Percentiles rank a stretch among this genome's conserved stretches.
Conservation (phyloP, 2,329 filamentous ascomycete species). For the Phialophora chinensis region DNA sequence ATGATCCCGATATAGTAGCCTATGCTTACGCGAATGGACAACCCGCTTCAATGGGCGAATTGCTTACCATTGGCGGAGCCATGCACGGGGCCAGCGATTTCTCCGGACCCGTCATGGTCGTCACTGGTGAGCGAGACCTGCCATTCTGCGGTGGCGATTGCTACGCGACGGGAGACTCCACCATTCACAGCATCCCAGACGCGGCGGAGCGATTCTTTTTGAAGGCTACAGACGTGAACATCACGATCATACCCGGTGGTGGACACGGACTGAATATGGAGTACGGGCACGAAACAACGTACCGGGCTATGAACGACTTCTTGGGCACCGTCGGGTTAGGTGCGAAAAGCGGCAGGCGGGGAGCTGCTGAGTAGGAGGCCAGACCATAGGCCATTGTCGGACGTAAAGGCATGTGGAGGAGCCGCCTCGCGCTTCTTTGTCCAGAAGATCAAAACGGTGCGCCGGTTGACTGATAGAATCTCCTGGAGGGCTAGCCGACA, state of each 20-base stretch:
- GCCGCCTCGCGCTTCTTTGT: not conserved
- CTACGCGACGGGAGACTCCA: slow-evolving; percentile 50
- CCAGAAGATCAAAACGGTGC: not conserved
- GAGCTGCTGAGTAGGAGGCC: not conserved
- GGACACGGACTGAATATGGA: slow-evolving; percentile 60
- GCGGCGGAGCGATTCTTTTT: slow-evolving; percentile 52
- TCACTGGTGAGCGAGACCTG: slow-evolving; percentile 61
- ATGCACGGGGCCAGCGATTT: slow-evolving; percentile 47
- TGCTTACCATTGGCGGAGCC: slow-evolving; percentile 60
- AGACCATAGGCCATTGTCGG: not conserved
- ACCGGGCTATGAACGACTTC: slow-evolving; percentile 38
- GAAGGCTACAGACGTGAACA: slow-evolving; percentile 57
- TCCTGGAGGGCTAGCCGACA: not conserved
- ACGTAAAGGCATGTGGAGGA: not conserved
- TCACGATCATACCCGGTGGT: slow-evolving; percentile 60
- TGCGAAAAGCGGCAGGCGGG: not conserved
- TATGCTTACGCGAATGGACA: slow-evolving; percentile 57
- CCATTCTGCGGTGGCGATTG: slow-evolving; percentile 70
- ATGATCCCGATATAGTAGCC: slow-evolving; percentile 60
- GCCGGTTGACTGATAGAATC: too few species aligned
- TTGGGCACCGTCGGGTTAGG: slow-evolving; percentile 16
- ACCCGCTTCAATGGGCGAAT: slow-evolving; percentile 64
- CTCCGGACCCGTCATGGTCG: slow-evolving; percentile 62
- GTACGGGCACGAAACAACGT: slow-evolving; percentile 50
- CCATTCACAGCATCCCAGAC: slow-evolving; percentile 53